Evolutionary conservation across 2,329 filamentous ascomycete genomes (phyloP), one percentile per base, ranked within the genome.

Genomic region (Incumbomyces lentus): DNA sequence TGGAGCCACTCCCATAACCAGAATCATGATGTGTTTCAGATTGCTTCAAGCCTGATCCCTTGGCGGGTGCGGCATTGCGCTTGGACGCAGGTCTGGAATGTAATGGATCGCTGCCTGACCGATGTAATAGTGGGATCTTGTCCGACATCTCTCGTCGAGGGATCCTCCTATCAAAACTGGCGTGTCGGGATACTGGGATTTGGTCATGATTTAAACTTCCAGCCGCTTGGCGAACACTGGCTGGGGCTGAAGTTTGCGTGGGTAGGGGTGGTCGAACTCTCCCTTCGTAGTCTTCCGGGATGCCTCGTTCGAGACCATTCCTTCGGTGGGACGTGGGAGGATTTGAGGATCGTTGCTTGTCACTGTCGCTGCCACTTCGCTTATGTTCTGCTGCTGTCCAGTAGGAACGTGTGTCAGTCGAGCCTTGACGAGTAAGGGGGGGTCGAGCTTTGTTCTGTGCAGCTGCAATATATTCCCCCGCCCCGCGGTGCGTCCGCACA

Each of bases 1-100:
- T 70, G 5, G 66, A 69, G 47, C 55, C 55, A 37, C 55, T 57
- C 14, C 53, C 52, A 44, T 70, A 69, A 2, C 66, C 67, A 2
- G 68, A 70, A 46, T 71, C 68, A 12, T 45, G 42, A 26, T 56
- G 54, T 35, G 60, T 59, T 29, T 68, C 61, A 19, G 53, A 45
- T 26, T 58, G 57, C 44, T 64, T 63, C 35, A 63, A 47, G 40
- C 64, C 68, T 10, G 66, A 63, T 2, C 62, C 55, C 34, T 64
- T 63, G 11, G 59, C 35, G 6, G 60, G 57, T 5, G 53, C 41
- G 2, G 57, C 44, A 17, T 55, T 47, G 13, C 57, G 57, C 47
- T 54, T 54, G 30, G 53, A 16, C 13, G 22, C 31, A 34, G 39
- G 10, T 60, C 44, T 13, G 59, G 59, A 26, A 33, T 55, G 51